These are phyloP conservation scores for Xylaria sp. DNA, from an alignment of 2,329 filamentous ascomycete genomes.

Conservation along the genomic window DNA sequence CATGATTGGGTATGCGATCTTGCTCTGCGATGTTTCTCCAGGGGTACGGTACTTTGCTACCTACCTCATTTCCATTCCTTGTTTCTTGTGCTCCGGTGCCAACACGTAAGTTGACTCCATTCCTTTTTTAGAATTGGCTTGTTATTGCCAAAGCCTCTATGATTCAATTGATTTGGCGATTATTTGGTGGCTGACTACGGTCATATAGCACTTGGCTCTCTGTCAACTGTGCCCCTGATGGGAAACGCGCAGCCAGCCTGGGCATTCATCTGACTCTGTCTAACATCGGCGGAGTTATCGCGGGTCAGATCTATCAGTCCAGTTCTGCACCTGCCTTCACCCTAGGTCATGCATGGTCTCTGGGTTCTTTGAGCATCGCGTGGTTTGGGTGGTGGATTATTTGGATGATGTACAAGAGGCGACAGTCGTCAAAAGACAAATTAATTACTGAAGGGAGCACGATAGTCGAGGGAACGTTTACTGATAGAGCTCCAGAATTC, in stretches of 20 bases:
- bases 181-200: neutral
- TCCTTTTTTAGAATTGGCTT: neutral
- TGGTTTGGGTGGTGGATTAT: constrained; percentile 55
- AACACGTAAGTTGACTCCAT: constrained; percentile 42
- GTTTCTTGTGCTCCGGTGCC: constrained; percentile 44
- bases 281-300: constrained; percentile 45
- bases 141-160: no score
- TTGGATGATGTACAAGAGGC: constrained; percentile 49
- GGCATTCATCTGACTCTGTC: constrained; percentile 44
- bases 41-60: constrained; percentile 46
- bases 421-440: constrained; percentile 49
- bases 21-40: constrained; percentile 42
- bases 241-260: constrained; percentile 47
- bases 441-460: constrained; percentile 54
- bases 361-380: constrained; percentile 52
- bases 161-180: neutral
- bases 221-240: constrained; percentile 46
- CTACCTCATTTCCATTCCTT: constrained; percentile 45
- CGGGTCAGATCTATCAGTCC: constrained; percentile 48
- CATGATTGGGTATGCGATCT: constrained; percentile 45
- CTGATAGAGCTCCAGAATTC: constrained; percentile 62
- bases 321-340: constrained; percentile 42
- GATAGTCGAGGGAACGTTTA: constrained; percentile 59
- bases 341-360: constrained; percentile 52
- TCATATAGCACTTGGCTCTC: constrained; percentile 45